A percentile compares a stretch with the other conserved stretches of the same genome.
phyloP scores from a whole-genome alignment of 2,329 filamentous ascomycete species.

The Helotiales sp. region DNA sequence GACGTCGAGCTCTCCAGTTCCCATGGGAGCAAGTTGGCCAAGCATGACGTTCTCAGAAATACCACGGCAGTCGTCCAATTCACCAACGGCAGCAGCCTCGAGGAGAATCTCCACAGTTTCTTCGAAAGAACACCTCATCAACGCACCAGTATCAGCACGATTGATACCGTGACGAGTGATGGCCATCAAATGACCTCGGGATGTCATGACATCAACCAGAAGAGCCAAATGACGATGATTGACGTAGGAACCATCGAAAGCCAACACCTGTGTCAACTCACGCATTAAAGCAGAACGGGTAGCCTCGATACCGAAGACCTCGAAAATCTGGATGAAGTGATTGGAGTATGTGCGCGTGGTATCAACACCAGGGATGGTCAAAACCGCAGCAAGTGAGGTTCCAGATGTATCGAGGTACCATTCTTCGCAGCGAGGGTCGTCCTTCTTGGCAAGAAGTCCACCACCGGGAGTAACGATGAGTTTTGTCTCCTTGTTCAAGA shows the following conservation, averaged over 20 bases:
- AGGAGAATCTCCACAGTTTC: slow-evolving; percentile 98
- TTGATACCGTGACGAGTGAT: slow-evolving; percentile 99
- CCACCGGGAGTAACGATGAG: slow-evolving; percentile 73
- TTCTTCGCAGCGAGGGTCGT: slow-evolving; percentile 78
- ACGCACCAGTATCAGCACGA: slow-evolving; percentile 92
- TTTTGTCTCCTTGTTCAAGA: slow-evolving; percentile 81
- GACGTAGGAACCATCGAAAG: slow-evolving; percentile 99
- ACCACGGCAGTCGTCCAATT: slow-evolving; percentile 96
- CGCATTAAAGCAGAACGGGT: slow-evolving; percentile 84
- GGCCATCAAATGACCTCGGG: slow-evolving; percentile 89
- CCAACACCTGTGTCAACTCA: slow-evolving; percentile 89
- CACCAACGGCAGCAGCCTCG: slow-evolving; percentile 91
- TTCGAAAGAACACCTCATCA: slow-evolving; percentile 99
- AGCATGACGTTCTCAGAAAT: slow-evolving; percentile 99
- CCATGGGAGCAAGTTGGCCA: slow-evolving; percentile 94
- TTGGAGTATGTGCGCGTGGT: slow-evolving; percentile 87
- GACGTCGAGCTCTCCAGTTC: slow-evolving; percentile 94
- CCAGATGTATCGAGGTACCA: slow-evolving; percentile 97
- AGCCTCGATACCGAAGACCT: slow-evolving; percentile 95
- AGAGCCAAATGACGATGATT: slow-evolving; percentile 97
- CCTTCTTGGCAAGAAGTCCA: slow-evolving; percentile 74
- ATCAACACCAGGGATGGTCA: slow-evolving; percentile 88
- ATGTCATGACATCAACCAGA: slow-evolving; percentile 97
- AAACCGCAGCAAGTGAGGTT: slow-evolving; percentile 81
- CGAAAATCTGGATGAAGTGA: slow-evolving; percentile 91